A percentile compares a stretch with the other conserved stretches of the same genome.
These are phyloP conservation scores for Penicillium macrosclerotiorum DNA, from an alignment of 495 filamentous ascomycete genomes.

Conservation along the genomic window DNA sequence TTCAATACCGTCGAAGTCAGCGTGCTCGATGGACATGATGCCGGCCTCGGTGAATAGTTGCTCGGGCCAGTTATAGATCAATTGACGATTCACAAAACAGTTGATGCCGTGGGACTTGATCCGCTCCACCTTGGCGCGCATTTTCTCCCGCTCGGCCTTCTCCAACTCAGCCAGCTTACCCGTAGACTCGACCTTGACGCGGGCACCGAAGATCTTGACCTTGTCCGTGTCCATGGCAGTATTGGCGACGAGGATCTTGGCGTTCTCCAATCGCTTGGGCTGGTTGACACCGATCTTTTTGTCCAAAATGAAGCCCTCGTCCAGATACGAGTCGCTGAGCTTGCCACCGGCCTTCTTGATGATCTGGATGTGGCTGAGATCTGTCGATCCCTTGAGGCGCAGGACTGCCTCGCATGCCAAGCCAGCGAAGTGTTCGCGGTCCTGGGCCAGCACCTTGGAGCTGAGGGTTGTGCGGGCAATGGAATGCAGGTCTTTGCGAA, in stretches of 20 bases:
- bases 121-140: slow-evolving; percentile 97
- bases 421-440: slow-evolving; percentile 85
- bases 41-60: slow-evolving; percentile 97
- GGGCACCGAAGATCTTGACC: slow-evolving; percentile 98
- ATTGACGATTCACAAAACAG: slow-evolving; percentile 98
- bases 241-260: slow-evolving; percentile 96
- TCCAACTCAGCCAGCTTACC: slow-evolving; percentile 95
- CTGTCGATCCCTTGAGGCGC: slow-evolving; percentile 84
- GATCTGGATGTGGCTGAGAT: slow-evolving; percentile 96
- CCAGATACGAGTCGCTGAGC: slow-evolving; percentile 92
- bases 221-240: slow-evolving; percentile 99
- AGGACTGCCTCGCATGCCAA: slow-evolving; percentile 92
- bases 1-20: slow-evolving; percentile 98
- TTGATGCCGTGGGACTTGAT: slow-evolving; percentile 99
- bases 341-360: slow-evolving; percentile 99
- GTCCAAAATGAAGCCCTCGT: slow-evolving; percentile 97
- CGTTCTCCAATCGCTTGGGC: slow-evolving; percentile 94
- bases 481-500: slow-evolving; percentile 83
- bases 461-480: slow-evolving; percentile 97
- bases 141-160: slow-evolving; percentile 97
- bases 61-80: slow-evolving; percentile 99
- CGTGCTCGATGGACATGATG: slow-evolving; percentile 97
- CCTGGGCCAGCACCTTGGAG: slow-evolving; percentile 95
- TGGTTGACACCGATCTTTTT: slow-evolving; percentile 99
- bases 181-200: slow-evolving; percentile 89